Evolutionary conservation across 148 eudicot genomes (phyloP), one percentile per base, ranked within the genome.

Genomic region (Camellia japonica): DNA sequence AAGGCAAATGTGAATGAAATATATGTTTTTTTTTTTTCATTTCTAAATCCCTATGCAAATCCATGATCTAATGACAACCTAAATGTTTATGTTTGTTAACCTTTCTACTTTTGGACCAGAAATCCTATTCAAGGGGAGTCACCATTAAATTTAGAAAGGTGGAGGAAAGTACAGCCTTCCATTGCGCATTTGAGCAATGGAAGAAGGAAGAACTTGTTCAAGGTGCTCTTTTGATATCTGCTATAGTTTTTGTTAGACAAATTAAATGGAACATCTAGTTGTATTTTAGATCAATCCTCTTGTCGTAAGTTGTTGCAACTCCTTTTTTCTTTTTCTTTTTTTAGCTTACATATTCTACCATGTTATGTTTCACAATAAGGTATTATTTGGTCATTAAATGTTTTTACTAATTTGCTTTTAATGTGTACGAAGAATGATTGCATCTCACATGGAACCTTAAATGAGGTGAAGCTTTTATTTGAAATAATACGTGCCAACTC

Each of bases 181-280:
- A 91, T 87, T 78, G 77, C 85, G 96, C 93, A 70, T 93, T 93
- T 88, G 93, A 88, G 80, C 91, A 90, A 82, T 89, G 94, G 94
- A 95, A 91, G 83, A 88, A 86, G 82, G 88, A 90, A 83, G 91
- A 83, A 38, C 68, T 60, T 77, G 78, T n/a, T 73, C 86, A 84
- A 95, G 98, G 98, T 95, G 89, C 87, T 81, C 66, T 66, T 84
- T 85, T 84, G 80, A 46, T 80, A 46, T 63, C 61, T 52, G n/a
- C 30, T 56, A 43, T 59, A 73, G 23, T 58, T 76, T 76, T 19
- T 58, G 9, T 52, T 14, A 30, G 64, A 6, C 14, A 16, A 41
- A 41, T 30, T 41, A 41, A 56, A 38, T 74, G 14, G 20, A 46
- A 38, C 38, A 42, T 68, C 7, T 20, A 73, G 63, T 30, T 9